These are phyloP conservation scores for Earliella scabrosa DNA, from an alignment of 1,284 basidiomycete genomes.

Conservation along the genomic window DNA sequence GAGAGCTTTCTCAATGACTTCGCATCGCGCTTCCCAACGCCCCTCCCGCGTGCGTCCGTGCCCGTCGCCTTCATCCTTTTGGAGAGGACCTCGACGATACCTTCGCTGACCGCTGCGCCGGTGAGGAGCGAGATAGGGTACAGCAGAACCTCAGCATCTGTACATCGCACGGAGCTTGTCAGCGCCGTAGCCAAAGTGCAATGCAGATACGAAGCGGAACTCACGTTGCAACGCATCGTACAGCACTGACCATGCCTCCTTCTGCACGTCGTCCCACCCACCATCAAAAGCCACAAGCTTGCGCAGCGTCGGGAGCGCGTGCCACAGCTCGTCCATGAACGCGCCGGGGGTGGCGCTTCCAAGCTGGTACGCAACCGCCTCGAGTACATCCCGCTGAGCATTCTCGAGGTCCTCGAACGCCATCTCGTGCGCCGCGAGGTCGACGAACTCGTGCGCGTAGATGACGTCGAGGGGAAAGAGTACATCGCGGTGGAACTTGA, in stretches of 20 bases:
- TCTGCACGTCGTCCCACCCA: conserved; percentile 50
- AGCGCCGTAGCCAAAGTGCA: not conserved
- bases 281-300: conserved; percentile 40
- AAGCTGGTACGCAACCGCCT: conserved; percentile 49
- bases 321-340: conserved; percentile 61
- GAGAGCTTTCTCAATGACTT: conserved; percentile 33
- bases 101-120: conserved; percentile 49
- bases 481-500: conserved; percentile 72
- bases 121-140: conserved; percentile 58
- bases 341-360: conserved; percentile 58
- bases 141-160: conserved; percentile 54
- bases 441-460: conserved; percentile 51
- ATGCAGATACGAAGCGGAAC: not conserved
- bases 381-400: conserved; percentile 61
- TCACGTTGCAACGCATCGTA: conserved; percentile 51
- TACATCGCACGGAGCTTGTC: not conserved
- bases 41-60: conserved; percentile 30
- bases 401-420: conserved; percentile 55
- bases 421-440: conserved; percentile 49
- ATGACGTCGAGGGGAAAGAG: conserved; percentile 57
- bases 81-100: conserved; percentile 43
- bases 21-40: conserved; percentile 19
- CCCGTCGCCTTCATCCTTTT: conserved; percentile 35
- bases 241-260: conserved; percentile 53
- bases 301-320: conserved; percentile 53